Conservation (phyloP, 208 protist species). For the Crithidia fasciculata region DNA sequence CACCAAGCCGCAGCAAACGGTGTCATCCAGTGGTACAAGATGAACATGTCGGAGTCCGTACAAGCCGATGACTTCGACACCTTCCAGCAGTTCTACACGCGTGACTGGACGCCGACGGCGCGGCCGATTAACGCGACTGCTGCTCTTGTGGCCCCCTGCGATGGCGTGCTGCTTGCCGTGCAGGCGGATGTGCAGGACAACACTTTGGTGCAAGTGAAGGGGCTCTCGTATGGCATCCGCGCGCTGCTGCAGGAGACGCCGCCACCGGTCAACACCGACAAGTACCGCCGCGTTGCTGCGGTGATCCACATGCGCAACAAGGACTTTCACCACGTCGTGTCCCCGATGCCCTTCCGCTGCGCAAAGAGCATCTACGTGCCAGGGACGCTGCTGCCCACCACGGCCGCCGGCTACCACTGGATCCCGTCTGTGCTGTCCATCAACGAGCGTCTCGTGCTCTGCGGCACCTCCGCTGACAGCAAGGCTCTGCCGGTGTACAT, state of each 20-base stretch:
- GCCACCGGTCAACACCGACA: slow-evolving; percentile 33
- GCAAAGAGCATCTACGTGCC: slow-evolving; percentile 79
- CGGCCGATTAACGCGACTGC: slow-evolving; percentile 42
- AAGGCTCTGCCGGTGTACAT: slow-evolving; percentile 37
- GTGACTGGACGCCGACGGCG: slow-evolving; percentile 52
- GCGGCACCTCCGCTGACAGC: slow-evolving; percentile 36
- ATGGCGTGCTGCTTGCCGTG: slow-evolving; percentile 71
- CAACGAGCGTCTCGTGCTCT: slow-evolving; percentile 84
- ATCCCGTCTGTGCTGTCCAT: slow-evolving; percentile 70
- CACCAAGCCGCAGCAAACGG: slow-evolving; percentile 53
- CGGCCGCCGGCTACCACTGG: slow-evolving; percentile 76
- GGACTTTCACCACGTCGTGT: slow-evolving; percentile 88
- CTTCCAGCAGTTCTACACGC: slow-evolving; percentile 84
- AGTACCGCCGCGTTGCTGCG: slow-evolving; percentile 59
- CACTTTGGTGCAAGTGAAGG: slow-evolving; percentile 83
- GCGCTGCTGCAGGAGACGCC: slow-evolving; percentile 59
- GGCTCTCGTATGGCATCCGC: slow-evolving; percentile 64
- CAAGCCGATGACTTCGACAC: slow-evolving; percentile 46
- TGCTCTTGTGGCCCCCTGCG: slow-evolving; percentile 64
- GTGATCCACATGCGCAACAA: slow-evolving; percentile 67
- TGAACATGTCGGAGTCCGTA: slow-evolving; percentile 54
- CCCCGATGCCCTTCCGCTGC: slow-evolving; percentile 56
- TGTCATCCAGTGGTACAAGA: slow-evolving; percentile 57
- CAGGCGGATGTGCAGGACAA: slow-evolving; percentile 37
- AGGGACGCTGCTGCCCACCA: slow-evolving; percentile 71